phyloP scores from a whole-genome alignment of 352 stramenopile species.

The Pythium brachiatum region DNA sequence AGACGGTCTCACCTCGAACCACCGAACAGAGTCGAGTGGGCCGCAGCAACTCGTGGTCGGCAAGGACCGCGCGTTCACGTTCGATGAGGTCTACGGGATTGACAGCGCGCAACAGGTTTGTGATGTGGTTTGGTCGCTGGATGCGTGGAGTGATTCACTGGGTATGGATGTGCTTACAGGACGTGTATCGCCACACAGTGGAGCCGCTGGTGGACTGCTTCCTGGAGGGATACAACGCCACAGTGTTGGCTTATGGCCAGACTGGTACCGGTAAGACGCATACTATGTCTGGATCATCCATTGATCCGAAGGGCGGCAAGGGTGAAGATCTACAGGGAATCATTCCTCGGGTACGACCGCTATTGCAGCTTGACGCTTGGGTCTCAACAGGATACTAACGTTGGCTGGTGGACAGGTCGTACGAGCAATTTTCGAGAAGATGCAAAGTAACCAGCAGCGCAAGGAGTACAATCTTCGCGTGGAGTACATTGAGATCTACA shows the following conservation, averaged over 20 bases:
- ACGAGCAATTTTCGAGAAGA: slow-evolving; percentile 67
- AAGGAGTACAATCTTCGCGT: slow-evolving; percentile 89
- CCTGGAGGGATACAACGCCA: slow-evolving; percentile 82
- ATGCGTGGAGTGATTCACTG: not conserved
- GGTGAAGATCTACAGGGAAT: slow-evolving; percentile 69
- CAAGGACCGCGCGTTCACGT: slow-evolving; percentile 86
- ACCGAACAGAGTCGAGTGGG: slow-evolving; percentile 12
- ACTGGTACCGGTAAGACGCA: slow-evolving; percentile 94
- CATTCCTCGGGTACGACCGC: slow-evolving; percentile 69
- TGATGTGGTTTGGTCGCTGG: not conserved
- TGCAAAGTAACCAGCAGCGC: slow-evolving; percentile 38
- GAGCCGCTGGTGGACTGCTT: slow-evolving; percentile 72
- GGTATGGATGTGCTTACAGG: slow-evolving; percentile 21
- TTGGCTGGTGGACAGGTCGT: slow-evolving; percentile 32
- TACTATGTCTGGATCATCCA: slow-evolving; percentile 87
- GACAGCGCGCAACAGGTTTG: slow-evolving; percentile 63
- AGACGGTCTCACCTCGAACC: slow-evolving; percentile 40
- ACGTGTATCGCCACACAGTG: slow-evolving; percentile 73
- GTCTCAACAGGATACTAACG: slow-evolving; percentile 6
- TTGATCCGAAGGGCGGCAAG: slow-evolving; percentile 43
- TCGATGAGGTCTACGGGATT: slow-evolving; percentile 84
- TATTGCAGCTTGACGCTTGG: not conserved
- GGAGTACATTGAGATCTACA: slow-evolving; percentile 99
- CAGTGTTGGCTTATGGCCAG: slow-evolving; percentile 81
- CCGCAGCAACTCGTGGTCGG: slow-evolving; percentile 78